Base-by-base conservation (phyloP, 495 filamentous ascomycete genomes). In the Bombardia bombarda region DNA sequence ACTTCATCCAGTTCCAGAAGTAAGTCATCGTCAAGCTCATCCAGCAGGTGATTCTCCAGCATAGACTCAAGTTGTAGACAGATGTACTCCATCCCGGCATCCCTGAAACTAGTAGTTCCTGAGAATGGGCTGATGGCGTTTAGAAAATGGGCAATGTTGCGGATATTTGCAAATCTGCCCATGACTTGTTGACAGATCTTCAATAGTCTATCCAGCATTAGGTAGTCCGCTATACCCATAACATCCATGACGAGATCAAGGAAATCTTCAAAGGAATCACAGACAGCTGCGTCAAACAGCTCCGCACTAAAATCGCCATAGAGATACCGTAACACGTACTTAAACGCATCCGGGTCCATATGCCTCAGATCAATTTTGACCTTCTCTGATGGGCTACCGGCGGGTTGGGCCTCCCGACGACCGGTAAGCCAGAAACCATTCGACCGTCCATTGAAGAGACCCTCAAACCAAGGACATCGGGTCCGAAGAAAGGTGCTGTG, bases 131-230 rank as follows among this genome's bases (percentile, higher is more conserved):
- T 80, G 45, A 94, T 80, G 1, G 78, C 82, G 55, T 92, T 94
- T 21, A 98, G 71, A 10, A 97, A 65, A 33, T 82, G 77, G 32
- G 86, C 84, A 37, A 90, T 82, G 57, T 95, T 98, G 30, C 93
- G 85, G 19, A 79, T 84, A 42, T 78, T 90, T 13, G 93, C 87
- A 62, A 90, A 95, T 30, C 74, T 77, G n/a, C 92, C 92, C 45
- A 97, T 75, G 32, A 87, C 66, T 42, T 80, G 80, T 55, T 98
- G 92, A 60, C 90, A 97, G 12, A 90, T 79, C 57, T 94, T 87
- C 10, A 83, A 86, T 20, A 98, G 65, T 21, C 88, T 71, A 57
- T 96, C 90, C 26, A 98, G 75, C 89, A 98, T 95, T 45, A 98
- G 70, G 53, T 97, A 92, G 54, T 98, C 86, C 7, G 88, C 86